These are phyloP conservation scores for Candida koratica DNA, from an alignment of 805 yeast species.

Conservation along the genomic window DNA sequence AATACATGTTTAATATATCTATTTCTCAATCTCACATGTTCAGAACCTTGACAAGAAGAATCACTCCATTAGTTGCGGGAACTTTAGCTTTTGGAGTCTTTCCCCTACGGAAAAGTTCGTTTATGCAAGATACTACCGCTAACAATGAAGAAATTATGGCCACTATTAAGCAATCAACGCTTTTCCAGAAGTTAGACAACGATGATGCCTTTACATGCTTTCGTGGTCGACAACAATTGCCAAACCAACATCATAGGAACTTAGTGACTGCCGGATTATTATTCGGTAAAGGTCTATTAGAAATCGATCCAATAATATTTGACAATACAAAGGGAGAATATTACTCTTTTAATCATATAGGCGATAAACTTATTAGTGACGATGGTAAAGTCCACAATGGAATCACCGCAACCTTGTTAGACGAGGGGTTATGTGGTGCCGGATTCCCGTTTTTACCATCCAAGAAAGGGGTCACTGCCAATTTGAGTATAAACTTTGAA, in stretches of 20 bases:
- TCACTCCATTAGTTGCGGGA: slow-evolving; percentile 29
- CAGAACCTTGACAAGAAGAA: slow-evolving; percentile 23
- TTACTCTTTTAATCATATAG: slow-evolving; percentile 67
- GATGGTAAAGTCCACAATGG: slow-evolving; percentile 82
- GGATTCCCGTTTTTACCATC: slow-evolving; percentile 82
- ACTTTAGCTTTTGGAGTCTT: slow-evolving; percentile 26
- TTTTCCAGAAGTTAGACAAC: slow-evolving; percentile 17
- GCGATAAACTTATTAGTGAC: slow-evolving; percentile 58
- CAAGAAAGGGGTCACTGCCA: slow-evolving; percentile 86
- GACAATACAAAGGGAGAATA: slow-evolving; percentile 50
- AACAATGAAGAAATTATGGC: slow-evolving; percentile 20
- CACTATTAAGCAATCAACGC: slow-evolving; percentile 18
- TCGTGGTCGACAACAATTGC: slow-evolving; percentile 32
- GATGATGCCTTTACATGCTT: slow-evolving; percentile 14
- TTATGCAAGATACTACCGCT: slow-evolving; percentile 13
- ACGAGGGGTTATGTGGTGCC: slow-evolving; percentile 79
- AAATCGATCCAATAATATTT: slow-evolving; percentile 73
- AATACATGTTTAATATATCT: slow-evolving; percentile 1
- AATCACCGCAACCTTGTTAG: slow-evolving; percentile 69
- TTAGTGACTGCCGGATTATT: slow-evolving; percentile 72
- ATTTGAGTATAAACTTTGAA: slow-evolving; percentile 59
- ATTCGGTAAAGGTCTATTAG: slow-evolving; percentile 62
- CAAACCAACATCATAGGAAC: slow-evolving; percentile 54
- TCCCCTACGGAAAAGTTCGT: slow-evolving; percentile 26
- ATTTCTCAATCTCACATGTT: too few relatives aligned